Conservation (phyloP, 1,139 yeast species). For the Yamadazyma sp. region DNA sequence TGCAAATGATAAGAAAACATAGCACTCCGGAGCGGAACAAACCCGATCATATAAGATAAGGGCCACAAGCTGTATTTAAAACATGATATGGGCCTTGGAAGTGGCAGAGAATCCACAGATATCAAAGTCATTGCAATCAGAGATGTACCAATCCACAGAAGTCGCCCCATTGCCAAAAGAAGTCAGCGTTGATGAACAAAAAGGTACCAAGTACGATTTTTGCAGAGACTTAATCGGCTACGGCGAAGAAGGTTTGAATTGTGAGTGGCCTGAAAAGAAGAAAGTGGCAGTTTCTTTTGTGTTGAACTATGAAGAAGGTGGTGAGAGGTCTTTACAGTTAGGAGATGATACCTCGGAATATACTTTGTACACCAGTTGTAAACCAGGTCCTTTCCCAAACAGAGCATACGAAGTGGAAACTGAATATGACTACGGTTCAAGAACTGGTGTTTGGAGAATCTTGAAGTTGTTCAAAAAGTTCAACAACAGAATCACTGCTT, state of each 20-base stretch:
- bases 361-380: constrained; percentile 19
- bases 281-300: constrained; percentile 33
- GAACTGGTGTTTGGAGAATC: constrained; percentile 38
- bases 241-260: constrained; percentile 30
- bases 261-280: constrained; percentile 32
- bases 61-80: too few species aligned
- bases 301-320: constrained; percentile 38
- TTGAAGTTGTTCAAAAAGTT: constrained; percentile 27
- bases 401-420: constrained; percentile 22
- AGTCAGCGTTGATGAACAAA: constrained; percentile 9
- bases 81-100: too few species aligned
- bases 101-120: too few species aligned
- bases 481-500: constrained; percentile 29
- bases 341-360: constrained; percentile 33
- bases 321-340: constrained; percentile 28
- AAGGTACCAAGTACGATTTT: constrained; percentile 16
- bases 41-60: too few species aligned
- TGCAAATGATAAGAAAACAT: too few species aligned
- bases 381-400: constrained; percentile 17
- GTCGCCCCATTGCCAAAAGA: constrained; percentile 13
- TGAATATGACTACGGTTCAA: constrained; percentile 32
- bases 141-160: constrained; percentile 9
- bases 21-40: too few species aligned
- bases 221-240: constrained; percentile 32
- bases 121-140: too few species aligned